These are phyloP conservation scores for Crithidia bombi DNA, from an alignment of 208 protist genomes.

Conservation along the genomic window DNA sequence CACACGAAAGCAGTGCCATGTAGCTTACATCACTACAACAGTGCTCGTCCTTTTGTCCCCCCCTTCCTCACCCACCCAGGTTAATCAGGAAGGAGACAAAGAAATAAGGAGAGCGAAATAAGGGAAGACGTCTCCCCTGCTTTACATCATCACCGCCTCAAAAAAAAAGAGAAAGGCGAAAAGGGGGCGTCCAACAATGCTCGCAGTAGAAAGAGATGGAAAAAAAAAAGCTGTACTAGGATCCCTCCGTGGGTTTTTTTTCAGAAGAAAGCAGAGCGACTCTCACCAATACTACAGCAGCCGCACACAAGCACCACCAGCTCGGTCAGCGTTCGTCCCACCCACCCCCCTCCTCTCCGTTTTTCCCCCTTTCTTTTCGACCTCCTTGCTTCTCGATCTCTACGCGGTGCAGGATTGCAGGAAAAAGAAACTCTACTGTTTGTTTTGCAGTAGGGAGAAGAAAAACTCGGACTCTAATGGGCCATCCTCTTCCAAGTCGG, in stretches of 20 bases:
- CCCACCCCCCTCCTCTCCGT: neutral
- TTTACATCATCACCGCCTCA: slow-evolving; percentile 4
- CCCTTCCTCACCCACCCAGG: no score
- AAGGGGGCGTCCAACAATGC: slow-evolving; percentile 9
- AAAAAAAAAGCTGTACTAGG: slow-evolving; percentile 5
- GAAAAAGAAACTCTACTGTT: slow-evolving; percentile 12
- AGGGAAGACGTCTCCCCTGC: neutral
- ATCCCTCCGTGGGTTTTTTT: no score
- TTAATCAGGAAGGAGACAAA: neutral
- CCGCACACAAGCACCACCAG: no score
- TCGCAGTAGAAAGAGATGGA: neutral
- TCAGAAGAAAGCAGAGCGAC: no score
- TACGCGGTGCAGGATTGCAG: neutral
- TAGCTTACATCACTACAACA: neutral
- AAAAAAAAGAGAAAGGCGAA: slow-evolving; percentile 8
- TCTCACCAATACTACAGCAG: no score
- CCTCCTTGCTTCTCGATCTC: slow-evolving; percentile 2
- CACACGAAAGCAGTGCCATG: neutral
- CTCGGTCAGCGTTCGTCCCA: no score
- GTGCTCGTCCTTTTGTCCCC: neutral
- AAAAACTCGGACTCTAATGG: slow-evolving; percentile 95
- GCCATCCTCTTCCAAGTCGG: slow-evolving; percentile 96
- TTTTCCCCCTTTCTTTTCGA: slow-evolving; percentile 9
- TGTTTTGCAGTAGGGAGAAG: slow-evolving; percentile 90
- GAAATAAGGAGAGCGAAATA: neutral